These are phyloP conservation scores for Myochromella boudieri DNA, from an alignment of 768 basidiomycete species.

Conservation along the genomic window DNA sequence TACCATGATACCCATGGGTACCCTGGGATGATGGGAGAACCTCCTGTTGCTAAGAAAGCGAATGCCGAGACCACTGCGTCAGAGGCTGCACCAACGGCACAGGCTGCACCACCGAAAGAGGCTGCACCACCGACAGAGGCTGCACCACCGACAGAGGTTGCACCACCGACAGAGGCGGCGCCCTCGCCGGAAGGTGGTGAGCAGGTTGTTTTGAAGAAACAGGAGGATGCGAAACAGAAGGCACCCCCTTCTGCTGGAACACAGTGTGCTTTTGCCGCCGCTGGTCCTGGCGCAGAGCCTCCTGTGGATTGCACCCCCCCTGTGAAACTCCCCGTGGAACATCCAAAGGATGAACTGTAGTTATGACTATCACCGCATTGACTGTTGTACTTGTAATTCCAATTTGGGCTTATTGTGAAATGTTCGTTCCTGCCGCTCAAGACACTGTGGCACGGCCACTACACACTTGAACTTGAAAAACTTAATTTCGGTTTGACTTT, in stretches of 20 bases:
- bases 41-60: slow-evolving; percentile 31
- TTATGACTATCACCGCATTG: too few species aligned
- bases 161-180: too few species aligned
- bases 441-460: too few species aligned
- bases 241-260: not conserved
- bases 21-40: slow-evolving; percentile 39
- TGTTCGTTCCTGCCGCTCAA: too few species aligned
- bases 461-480: too few species aligned
- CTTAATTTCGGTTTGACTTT: too few species aligned
- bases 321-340: too few species aligned
- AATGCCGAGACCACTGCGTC: not conserved
- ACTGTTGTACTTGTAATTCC: too few species aligned
- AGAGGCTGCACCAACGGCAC: not conserved
- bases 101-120: not conserved
- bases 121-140: not conserved
- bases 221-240: slow-evolving; percentile 3
- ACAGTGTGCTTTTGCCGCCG: slow-evolving; percentile 3
- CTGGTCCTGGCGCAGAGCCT: slow-evolving; percentile 7
- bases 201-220: slow-evolving; percentile 1
- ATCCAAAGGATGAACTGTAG: too few species aligned
- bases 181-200: too few species aligned
- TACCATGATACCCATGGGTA: slow-evolving; percentile 45
- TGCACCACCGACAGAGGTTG: not conserved
- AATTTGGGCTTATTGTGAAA: too few species aligned
- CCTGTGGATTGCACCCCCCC: slow-evolving; percentile 13